Evolutionary conservation across 2,329 filamentous ascomycete genomes (phyloP), one percentile per base, ranked within the genome.

Genomic region (Botrytis fragariae): DNA sequence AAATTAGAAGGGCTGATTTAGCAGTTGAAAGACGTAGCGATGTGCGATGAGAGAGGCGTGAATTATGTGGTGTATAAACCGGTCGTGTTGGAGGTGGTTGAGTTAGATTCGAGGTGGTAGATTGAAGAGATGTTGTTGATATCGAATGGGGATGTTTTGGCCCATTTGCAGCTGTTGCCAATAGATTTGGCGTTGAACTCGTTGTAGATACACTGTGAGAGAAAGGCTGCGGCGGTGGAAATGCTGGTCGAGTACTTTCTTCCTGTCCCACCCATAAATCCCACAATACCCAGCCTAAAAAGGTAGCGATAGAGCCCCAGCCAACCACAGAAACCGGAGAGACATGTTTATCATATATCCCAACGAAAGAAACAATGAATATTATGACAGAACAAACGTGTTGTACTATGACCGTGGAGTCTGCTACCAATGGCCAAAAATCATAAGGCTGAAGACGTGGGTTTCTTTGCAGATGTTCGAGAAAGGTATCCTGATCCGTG

Each of bases 391-490:
- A 97, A 82, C 94, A 97, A 67, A 98, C 92, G 82, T 99, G 96
- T 82, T 99, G 96, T 29, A 98, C 93, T 77, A 99, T 98, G 74
- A 98, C 94, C 4, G 95, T 98, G 22, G 93, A 95, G 82, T 98
- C 95, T 73, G 94, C 93, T 69, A 98, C 94, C 48, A 99, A 87
- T 14, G 95, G 94, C 95, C 96, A 99, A 83, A 99, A 99, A 80
- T 98, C 95, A 82, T 99, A 99, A 0, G 95, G 95, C 77, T 96
- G 92, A 70, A 98, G 88, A 59, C 95, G 91, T 7, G 95, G 95
- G 82, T 99, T 99, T 65, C 95, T 90, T 82, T 99, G 95, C 29
- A 99, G 89, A 79, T 97, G 94, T 81, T 98, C 95, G 77, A 99
- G 91, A 79, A 99, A 99, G 1, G 96, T 98, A 74, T 93, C 93